Evolutionary conservation across 345 rosid genomes (phyloP).

Genomic region (Eucalyptus erythrocorys): DNA sequence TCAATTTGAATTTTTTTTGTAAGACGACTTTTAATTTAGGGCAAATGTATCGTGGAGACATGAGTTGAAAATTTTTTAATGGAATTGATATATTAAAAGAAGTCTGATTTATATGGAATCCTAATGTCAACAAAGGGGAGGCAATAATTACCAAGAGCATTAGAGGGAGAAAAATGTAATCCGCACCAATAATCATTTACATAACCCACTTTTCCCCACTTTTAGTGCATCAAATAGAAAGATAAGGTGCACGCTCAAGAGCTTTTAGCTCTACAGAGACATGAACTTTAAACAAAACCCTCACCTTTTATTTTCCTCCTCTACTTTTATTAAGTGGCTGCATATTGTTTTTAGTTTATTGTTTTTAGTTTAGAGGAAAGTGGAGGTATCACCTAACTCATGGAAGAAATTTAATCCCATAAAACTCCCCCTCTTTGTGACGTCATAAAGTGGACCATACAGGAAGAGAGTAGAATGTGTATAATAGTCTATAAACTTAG

Average conservation of each 20-base stretch:
- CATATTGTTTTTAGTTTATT: neutral
- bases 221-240: neutral
- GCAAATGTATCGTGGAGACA: accelerated
- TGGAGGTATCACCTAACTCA: neutral
- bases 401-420: neutral
- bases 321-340: neutral
- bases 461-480: neutral
- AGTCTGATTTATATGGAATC: neutral
- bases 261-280: neutral
- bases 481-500: neutral
- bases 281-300: neutral
- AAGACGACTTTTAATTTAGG: neutral
- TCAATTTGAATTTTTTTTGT: neutral
- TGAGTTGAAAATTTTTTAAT: neutral
- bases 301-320: neutral
- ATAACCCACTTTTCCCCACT: neutral
- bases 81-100: neutral
- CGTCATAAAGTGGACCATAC: neutral
- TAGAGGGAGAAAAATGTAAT: neutral
- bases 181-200: neutral
- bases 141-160: neutral
- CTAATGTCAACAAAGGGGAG: neutral
- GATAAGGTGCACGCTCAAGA: neutral
- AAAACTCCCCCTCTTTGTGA: neutral
- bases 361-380: neutral